Evolutionary conservation across 352 stramenopile species (phyloP).

Genomic region (Globisporangium nodosum): DNA sequence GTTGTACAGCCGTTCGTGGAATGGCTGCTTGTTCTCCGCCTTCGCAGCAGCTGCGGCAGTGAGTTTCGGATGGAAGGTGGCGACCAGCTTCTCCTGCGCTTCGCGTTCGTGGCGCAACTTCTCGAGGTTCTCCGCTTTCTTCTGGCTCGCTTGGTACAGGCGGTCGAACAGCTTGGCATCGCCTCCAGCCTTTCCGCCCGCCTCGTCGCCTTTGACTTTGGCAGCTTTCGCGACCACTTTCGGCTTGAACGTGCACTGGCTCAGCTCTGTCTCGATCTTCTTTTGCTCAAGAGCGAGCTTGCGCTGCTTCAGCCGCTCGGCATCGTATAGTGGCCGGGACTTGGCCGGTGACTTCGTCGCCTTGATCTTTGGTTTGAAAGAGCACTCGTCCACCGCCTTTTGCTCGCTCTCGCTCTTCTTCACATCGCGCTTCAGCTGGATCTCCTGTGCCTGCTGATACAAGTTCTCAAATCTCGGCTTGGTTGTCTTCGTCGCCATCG

Average conservation of each 20-base stretch:
- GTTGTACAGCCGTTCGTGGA: slow-evolving; percentile 71
- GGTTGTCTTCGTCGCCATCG: slow-evolving; percentile 21
- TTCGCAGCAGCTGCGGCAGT: slow-evolving; percentile 15
- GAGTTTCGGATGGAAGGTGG: slow-evolving; percentile 65
- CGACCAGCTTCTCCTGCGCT: slow-evolving; percentile 45
- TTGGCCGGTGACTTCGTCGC: slow-evolving; percentile 49
- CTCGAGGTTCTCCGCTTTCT: slow-evolving; percentile 51
- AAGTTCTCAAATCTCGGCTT: slow-evolving; percentile 67
- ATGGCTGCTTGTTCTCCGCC: slow-evolving; percentile 40
- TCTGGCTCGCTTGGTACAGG: slow-evolving; percentile 60
- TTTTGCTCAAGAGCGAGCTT: slow-evolving; percentile 63
- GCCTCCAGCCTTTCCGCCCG: slow-evolving; percentile 9
- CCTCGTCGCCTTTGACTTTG: slow-evolving; percentile 26
- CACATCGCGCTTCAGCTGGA: slow-evolving; percentile 64
- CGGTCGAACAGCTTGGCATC: slow-evolving; percentile 51
- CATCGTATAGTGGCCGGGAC: slow-evolving; percentile 60
- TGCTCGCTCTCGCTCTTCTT: slow-evolving; percentile 56
- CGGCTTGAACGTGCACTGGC: slow-evolving; percentile 63
- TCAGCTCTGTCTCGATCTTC: slow-evolving; percentile 59
- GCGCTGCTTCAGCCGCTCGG: slow-evolving; percentile 65
- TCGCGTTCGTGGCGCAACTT: slow-evolving; percentile 63
- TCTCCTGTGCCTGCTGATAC: slow-evolving; percentile 59
- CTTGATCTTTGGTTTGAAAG: slow-evolving; percentile 79
- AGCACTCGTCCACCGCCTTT: slow-evolving; percentile 52
- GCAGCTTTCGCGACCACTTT: slow-evolving; percentile 47